phyloP scores from a whole-genome alignment of 768 basidiomycete species.

The Rhodotorula sphaerocarpa region DNA sequence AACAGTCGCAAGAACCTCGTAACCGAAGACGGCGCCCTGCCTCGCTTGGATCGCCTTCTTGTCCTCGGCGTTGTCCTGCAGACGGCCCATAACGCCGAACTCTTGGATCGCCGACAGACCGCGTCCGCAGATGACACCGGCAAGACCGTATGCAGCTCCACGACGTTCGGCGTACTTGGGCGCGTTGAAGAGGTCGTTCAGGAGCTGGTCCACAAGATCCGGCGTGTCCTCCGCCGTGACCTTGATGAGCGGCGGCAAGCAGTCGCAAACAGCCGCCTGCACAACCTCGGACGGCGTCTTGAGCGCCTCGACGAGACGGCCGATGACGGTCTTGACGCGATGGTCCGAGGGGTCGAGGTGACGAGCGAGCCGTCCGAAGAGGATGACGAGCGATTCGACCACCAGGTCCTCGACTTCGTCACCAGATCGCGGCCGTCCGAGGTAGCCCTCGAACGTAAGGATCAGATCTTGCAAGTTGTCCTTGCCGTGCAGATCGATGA shows the following conservation, averaged over 20 bases:
- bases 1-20: slow-evolving; percentile 79
- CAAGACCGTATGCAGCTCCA: slow-evolving; percentile 94
- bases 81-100: slow-evolving; percentile 63
- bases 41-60: slow-evolving; percentile 79
- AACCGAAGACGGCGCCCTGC: slow-evolving; percentile 89
- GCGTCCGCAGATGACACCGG: slow-evolving; percentile 83
- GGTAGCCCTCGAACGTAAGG: slow-evolving; percentile 67
- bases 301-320: slow-evolving; percentile 75
- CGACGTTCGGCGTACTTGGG: slow-evolving; percentile 85
- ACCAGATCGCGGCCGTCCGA: slow-evolving; percentile 48
- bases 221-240: slow-evolving; percentile 57
- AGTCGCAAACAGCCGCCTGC: slow-evolving; percentile 91
- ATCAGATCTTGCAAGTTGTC: slow-evolving; percentile 65
- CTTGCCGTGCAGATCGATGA: slow-evolving; percentile 77
- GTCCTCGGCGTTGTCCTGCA: slow-evolving; percentile 71
- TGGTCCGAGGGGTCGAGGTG: slow-evolving; percentile 70
- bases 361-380: slow-evolving; percentile 83
- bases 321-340: slow-evolving; percentile 71
- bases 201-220: slow-evolving; percentile 65
- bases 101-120: slow-evolving; percentile 80
- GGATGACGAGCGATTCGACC: slow-evolving; percentile 88
- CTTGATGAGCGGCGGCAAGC: slow-evolving; percentile 75
- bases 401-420: slow-evolving; percentile 65
- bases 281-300: slow-evolving; percentile 93
- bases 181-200: slow-evolving; percentile 66